Conservation (phyloP, 2,329 filamentous ascomycete species). For the Claviceps maximensis region DNA sequence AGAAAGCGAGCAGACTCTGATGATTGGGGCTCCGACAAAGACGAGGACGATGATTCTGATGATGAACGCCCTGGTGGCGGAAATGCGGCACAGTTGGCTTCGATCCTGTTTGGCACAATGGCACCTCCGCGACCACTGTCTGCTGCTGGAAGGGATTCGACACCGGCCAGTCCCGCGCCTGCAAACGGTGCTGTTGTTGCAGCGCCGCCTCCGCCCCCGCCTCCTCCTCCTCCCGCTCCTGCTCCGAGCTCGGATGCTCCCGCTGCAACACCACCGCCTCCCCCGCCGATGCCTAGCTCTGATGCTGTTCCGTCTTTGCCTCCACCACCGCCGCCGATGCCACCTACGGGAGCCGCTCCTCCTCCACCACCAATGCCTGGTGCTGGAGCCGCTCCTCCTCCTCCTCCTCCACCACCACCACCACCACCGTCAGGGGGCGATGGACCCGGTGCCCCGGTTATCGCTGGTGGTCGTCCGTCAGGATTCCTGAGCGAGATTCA, state of each 20-base stretch:
- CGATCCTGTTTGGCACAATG: slow-evolving; percentile 95
- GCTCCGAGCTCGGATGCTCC: slow-evolving; percentile 15
- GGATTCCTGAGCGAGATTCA: slow-evolving; percentile 75
- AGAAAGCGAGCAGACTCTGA: slow-evolving; percentile 49
- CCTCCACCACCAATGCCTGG: slow-evolving; percentile 20
- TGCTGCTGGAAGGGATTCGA: slow-evolving; percentile 58
- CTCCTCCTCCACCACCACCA: slow-evolving; percentile 28
- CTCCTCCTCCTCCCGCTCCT: slow-evolving; percentile 17
- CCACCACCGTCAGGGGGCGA: slow-evolving; percentile 34
- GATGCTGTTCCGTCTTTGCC: slow-evolving; percentile 14
- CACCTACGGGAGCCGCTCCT: slow-evolving; percentile 10
- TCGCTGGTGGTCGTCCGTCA: slow-evolving; percentile 36
- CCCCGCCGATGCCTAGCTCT: slow-evolving; percentile 15
- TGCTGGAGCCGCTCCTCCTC: slow-evolving; percentile 26
- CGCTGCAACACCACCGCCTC: slow-evolving; percentile 14
- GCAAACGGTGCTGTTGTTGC: slow-evolving; percentile 27
- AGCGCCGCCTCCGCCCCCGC: slow-evolving; percentile 24
- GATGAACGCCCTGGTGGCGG: slow-evolving; percentile 68
- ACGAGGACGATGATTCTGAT: slow-evolving; percentile 54
- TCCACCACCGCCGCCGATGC: slow-evolving; percentile 15
- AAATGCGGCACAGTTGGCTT: slow-evolving; percentile 82
- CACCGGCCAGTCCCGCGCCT: slow-evolving; percentile 25
- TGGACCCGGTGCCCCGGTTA: slow-evolving; percentile 30
- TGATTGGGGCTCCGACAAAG: slow-evolving; percentile 67
- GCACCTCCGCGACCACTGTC: slow-evolving; percentile 80